Base-by-base conservation (phyloP, 179 eudicot species). In the Vitellaria paradoxa region DNA sequence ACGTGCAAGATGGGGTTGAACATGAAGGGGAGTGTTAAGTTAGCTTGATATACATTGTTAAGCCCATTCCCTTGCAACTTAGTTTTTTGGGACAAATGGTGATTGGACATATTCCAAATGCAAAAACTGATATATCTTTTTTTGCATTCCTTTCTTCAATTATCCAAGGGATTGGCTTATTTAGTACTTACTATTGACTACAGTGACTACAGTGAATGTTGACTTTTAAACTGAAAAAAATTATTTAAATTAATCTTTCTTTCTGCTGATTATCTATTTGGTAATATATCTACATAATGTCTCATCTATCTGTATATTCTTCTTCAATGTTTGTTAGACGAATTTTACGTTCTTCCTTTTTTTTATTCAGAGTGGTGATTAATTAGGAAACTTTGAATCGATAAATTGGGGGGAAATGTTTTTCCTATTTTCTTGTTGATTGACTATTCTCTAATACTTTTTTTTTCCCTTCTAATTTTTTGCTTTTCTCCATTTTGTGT, bases 401-500 rank as follows among this genome's bases (percentile, higher is more conserved):
- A 73, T 47, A 10, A 50, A 18, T 24, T 15, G 3, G 76, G 17
- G 14, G 18, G 13, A 15, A 5, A 52, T 21, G 46, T 46, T 18
- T 18, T 59, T 59, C 7, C 12, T 52, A 13, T 18, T 53, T 18
- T 71, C 64, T 49, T 12, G n/a, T 13, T 53, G 21, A 56, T 69
- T 23, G 56, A 7, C 56, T 46, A 21, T 15, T 59, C 17, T 2
- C 23, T 49, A 64, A 73, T 4, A 4, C 21, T 21, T 49, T 15
- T 68, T 76, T 53, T 59, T 14, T 9, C 0, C 4, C 15, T 10
- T 2, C 2, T 52, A 3, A 52, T 52, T 45, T 53, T 65, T 59
- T 73, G 15, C 65, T 49, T 30, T 9, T 76, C 40, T 70, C 50
- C 11, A 60, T 70, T 77, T 74, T 72, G 23, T 59, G 37, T 57